Base-by-base conservation (phyloP, 345 rosid genomes). In the Garcia nutans region DNA sequence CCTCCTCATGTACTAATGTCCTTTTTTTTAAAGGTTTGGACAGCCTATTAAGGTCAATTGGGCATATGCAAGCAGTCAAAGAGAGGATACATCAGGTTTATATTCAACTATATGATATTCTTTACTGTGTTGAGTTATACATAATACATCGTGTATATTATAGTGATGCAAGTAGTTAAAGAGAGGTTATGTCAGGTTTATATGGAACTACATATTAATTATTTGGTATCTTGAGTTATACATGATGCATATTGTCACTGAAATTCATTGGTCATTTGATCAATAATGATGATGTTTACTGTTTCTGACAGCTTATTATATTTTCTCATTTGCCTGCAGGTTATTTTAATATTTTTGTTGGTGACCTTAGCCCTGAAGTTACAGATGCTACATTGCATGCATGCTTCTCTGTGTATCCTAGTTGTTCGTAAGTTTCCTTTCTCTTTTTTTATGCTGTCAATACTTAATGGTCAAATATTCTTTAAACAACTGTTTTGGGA, bases 341-440 rank as follows among this genome's bases (percentile, higher is more conserved):
- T 10, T 82, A 82, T 58, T 79, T 58, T 31, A 74, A 79, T 74
- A 73, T 82, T 41, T 82, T 82, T 76, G 82, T 82, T 47, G 85
- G 85, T 60, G 85, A 82, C 60, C 76, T 82, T 57, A 82, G 85
- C 65, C 85, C 85, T 10, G 85, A 79, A 73, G 80, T 82, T 82
- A 82, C 85, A 1, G 85, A 82, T 73, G 85, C 85, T 44, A 76
- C 85, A 5, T 31, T 82, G 44, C 73, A 57, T 63, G 82, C 75
- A 4, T 76, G 80, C 75, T 82, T 82, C 75, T 68, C 85, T 26
- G 78, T 59, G 33, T 82, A 76, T 73, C 73, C 54, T 41, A 69
- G 67, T 79, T 79, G 82, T 67, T 79, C 76, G 81, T 82, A 73
- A 76, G 82, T 73, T 49, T 47, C 55, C 42, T 44, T 56, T 64